Evolutionary conservation across 768 basidiomycete species (phyloP).

Genomic region (Sutorius australiensis): DNA sequence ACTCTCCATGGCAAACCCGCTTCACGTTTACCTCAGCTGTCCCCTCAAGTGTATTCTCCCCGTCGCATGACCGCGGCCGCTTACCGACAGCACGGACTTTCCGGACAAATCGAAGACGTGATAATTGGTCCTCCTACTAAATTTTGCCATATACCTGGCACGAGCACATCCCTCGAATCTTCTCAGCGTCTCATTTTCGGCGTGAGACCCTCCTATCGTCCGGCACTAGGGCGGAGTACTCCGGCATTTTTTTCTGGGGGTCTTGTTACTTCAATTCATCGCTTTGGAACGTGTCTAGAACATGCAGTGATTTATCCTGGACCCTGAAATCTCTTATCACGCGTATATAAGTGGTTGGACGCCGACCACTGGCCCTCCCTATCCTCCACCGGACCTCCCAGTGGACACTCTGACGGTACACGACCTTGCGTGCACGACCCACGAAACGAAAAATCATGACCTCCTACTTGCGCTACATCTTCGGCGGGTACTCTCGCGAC

Average conservation of each 20-base stretch:
- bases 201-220: constrained; percentile 17
- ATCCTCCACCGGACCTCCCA: constrained; percentile 4
- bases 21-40: constrained; percentile 30
- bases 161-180: constrained; percentile 17
- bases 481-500: constrained; percentile 34
- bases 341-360: constrained; percentile 25
- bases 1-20: constrained; percentile 9
- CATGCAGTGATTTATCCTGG: constrained; percentile 12
- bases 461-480: constrained; percentile 48
- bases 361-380: not conserved
- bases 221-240: constrained; percentile 10
- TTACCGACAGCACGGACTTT: constrained; percentile 21
- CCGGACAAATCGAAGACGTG: constrained; percentile 33
- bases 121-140: constrained; percentile 14
- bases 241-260: constrained; percentile 29
- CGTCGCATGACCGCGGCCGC: constrained; percentile 12
- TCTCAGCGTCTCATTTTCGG: constrained; percentile 16
- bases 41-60: constrained; percentile 9
- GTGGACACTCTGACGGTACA: constrained; percentile 13
- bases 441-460: constrained; percentile 36
- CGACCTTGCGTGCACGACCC: constrained; percentile 20
- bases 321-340: constrained; percentile 23
- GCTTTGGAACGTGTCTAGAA: constrained; percentile 23
- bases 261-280: constrained; percentile 32
- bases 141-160: constrained; percentile 5